Percentiles rank a stretch among this genome's conserved stretches.
phyloP scores from a whole-genome alignment of 441 rosid genomes.

The California macrophylla region DNA sequence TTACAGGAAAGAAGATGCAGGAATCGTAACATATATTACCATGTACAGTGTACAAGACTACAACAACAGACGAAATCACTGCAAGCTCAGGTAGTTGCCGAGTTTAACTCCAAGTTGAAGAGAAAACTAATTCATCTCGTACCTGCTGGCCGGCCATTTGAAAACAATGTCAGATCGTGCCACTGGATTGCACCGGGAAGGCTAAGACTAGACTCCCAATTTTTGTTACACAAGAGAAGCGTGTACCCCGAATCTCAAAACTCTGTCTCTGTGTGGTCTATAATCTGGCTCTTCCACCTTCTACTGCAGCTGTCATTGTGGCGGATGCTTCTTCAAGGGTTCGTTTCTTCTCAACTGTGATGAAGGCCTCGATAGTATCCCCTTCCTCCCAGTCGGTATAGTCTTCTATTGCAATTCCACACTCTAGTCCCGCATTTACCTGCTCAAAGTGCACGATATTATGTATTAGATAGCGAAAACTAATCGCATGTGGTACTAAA shows the following conservation, averaged over 20 bases:
- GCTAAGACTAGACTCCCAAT: neutral
- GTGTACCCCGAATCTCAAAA: neutral
- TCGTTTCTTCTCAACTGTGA: constrained; percentile 60
- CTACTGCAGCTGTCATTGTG: constrained; percentile 73
- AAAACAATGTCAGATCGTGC: neutral
- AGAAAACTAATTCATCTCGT: neutral
- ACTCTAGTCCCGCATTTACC: constrained; percentile 84
- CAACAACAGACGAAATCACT: constrained; percentile 14
- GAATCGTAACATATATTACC: constrained; percentile 1
- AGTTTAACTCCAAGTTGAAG: constrained; percentile 3
- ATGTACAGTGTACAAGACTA: constrained; percentile 18
- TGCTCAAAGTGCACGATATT: constrained; percentile 19
- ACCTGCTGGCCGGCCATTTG: neutral
- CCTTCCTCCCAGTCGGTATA: constrained; percentile 73
- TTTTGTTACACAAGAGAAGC: neutral
- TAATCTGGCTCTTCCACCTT: constrained; percentile 42
- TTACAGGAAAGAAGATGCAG: neutral
- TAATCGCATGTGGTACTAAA: no score
- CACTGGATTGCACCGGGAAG: neutral
- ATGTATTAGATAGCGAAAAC: neutral
- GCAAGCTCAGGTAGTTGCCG: neutral
- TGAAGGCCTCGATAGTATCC: constrained; percentile 63
- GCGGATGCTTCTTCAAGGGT: constrained; percentile 95
- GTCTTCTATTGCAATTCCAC: constrained; percentile 66
- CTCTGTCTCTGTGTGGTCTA: constrained; percentile 17